Percentiles rank a stretch among this genome's conserved stretches.
These are phyloP conservation scores for Diatrype stigma DNA, from an alignment of 2,329 filamentous ascomycete species.

Conservation along the genomic window DNA sequence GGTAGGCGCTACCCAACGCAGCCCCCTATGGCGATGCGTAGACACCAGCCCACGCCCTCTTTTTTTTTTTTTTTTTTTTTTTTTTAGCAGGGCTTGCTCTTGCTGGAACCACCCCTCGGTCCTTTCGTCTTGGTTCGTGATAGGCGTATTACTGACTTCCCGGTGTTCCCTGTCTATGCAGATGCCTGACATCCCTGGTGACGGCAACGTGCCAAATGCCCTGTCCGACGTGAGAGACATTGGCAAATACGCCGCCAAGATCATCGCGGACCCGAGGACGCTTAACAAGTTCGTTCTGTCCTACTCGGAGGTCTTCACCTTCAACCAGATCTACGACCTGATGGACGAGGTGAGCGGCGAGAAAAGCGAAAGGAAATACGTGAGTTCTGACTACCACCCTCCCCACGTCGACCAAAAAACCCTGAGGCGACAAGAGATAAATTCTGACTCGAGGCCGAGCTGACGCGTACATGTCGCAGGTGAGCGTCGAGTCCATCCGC, in stretches of 20 bases:
- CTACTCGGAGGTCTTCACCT: conserved; percentile 38
- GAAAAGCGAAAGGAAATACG: conserved; percentile 16
- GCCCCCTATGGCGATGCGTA: too few species aligned
- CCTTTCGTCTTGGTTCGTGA: too few species aligned
- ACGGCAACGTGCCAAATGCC: conserved; percentile 37
- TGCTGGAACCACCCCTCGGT: too few species aligned
- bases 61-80: too few species aligned
- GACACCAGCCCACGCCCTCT: too few species aligned
- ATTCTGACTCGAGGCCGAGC: not conserved
- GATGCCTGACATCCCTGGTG: conserved; percentile 29
- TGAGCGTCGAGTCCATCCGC: conserved; percentile 5
- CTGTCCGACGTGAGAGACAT: conserved; percentile 45
- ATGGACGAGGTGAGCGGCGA: conserved; percentile 44
- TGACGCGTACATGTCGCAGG: not conserved
- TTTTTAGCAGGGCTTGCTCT: too few species aligned
- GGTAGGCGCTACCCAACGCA: too few species aligned
- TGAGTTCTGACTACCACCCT: conserved; percentile 2
- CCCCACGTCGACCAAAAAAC: too few species aligned
- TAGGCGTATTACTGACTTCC: too few species aligned
- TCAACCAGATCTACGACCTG: conserved; percentile 39
- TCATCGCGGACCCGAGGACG: conserved; percentile 45
- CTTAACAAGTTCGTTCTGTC: conserved; percentile 46
- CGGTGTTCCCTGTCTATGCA: not conserved
- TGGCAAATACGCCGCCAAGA: conserved; percentile 42
- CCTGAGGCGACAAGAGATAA: too few species aligned